Percentiles rank a stretch among this genome's conserved stretches.
These are phyloP conservation scores for Solanum raphanifolium DNA, from an alignment of 257 asterid genomes.

Conservation along the genomic window DNA sequence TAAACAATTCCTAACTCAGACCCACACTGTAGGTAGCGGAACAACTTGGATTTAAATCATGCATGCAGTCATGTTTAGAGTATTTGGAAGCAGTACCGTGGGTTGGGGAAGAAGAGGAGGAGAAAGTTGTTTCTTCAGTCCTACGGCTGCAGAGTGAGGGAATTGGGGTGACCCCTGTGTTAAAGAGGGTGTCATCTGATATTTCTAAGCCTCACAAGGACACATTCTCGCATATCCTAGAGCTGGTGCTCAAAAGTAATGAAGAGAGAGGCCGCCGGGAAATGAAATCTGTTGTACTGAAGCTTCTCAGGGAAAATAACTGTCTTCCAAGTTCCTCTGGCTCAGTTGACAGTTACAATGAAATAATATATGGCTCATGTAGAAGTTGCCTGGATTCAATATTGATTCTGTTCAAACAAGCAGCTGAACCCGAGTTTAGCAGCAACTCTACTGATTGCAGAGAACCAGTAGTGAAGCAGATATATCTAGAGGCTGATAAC, in stretches of 20 bases:
- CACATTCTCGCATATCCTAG: conserved; percentile 63
- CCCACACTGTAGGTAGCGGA: conserved; percentile 48
- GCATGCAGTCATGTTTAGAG: conserved; percentile 71
- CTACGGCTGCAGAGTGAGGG: conserved; percentile 55
- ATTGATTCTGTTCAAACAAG: conserved; percentile 54
- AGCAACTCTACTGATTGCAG: conserved; percentile 9
- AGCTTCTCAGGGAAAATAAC: conserved; percentile 66
- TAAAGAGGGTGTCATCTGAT: conserved; percentile 73
- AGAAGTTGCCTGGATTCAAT: conserved; percentile 44
- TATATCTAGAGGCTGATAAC: conserved; percentile 65
- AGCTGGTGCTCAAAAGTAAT: conserved; percentile 68
- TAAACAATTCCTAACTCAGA: background rate
- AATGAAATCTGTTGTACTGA: conserved; percentile 71
- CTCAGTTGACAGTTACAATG: conserved; percentile 49
- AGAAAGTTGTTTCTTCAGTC: conserved; percentile 65
- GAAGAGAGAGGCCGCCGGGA: conserved; percentile 88
- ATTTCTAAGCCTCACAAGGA: conserved; percentile 43
- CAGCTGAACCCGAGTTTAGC: conserved; percentile 37
- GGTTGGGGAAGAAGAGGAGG: conserved; percentile 98
- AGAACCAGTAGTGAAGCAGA: conserved; percentile 34
- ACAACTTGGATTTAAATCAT: conserved; percentile 55
- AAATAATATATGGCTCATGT: conserved; percentile 54
- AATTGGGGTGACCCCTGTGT: conserved; percentile 54
- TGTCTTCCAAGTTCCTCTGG: conserved; percentile 38
- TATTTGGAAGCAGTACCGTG: conserved; percentile 98